A percentile compares a stretch with the other conserved stretches of the same genome.
phyloP scores from a whole-genome alignment of 805 yeast species.

The Debaryomyces hansenii region DNA sequence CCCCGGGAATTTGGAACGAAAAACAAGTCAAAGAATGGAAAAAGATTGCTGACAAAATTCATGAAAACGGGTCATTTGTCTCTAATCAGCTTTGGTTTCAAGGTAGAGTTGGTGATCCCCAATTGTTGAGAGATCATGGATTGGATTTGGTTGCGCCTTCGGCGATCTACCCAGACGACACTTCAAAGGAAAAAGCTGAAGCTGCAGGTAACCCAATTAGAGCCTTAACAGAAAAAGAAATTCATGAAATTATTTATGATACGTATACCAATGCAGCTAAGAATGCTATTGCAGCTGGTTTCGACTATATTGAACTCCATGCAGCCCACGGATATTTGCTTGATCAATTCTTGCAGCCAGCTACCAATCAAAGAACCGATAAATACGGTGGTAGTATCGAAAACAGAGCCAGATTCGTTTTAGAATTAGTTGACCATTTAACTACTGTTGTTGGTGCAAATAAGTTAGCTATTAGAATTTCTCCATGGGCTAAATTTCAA shows the following conservation, averaged over 20 bases:
- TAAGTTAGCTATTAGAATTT: conserved; percentile 31
- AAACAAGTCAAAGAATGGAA: conserved; percentile 52
- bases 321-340: conserved; percentile 42
- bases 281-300: conserved; percentile 33
- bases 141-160: conserved; percentile 17
- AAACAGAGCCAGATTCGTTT: conserved; percentile 33
- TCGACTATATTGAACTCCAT: conserved; percentile 42
- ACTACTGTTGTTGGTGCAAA: conserved; percentile 30
- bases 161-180: conserved; percentile 14
- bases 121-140: conserved; percentile 20
- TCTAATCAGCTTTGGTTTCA: conserved; percentile 55
- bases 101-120: conserved; percentile 41
- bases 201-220: conserved; percentile 17
- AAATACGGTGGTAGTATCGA: conserved; percentile 37
- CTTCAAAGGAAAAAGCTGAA: conserved; percentile 12
- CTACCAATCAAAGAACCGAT: conserved; percentile 32
- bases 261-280: conserved; percentile 27
- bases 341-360: conserved; percentile 36
- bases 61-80: conserved; percentile 40
- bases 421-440: conserved; percentile 39
- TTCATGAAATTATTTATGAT: conserved; percentile 16
- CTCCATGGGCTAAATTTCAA: conserved; percentile 36
- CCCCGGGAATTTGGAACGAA: conserved; percentile 52
- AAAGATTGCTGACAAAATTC: conserved; percentile 45
- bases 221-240: conserved; percentile 22